Conservation (phyloP, 73 alveolate species). For the Stentor roeselii region DNA sequence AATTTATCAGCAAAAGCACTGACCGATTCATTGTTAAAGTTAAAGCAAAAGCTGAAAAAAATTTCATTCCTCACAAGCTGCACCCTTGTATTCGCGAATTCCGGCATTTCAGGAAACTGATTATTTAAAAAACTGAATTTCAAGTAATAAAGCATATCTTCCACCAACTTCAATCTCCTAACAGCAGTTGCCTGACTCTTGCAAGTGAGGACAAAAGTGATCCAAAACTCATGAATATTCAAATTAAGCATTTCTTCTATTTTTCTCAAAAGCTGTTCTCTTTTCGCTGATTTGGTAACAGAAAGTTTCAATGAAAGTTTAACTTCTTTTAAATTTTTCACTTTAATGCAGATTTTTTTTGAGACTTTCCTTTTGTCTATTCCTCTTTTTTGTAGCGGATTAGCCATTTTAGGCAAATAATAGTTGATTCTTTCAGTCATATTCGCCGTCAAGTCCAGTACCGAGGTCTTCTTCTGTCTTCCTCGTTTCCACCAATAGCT, state of each 20-base stretch:
- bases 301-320: neutral
- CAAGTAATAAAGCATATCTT: neutral
- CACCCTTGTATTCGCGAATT: neutral
- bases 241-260: neutral
- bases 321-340: neutral
- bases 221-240: neutral
- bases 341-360: neutral
- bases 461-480: neutral
- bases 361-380: neutral
- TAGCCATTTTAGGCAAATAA: neutral
- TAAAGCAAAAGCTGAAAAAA: neutral
- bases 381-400: neutral
- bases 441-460: neutral
- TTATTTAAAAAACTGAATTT: no score
- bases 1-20: neutral
- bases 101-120: neutral
- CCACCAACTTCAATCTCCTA: neutral
- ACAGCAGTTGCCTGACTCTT: neutral
- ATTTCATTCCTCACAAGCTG: neutral
- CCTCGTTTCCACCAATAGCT: conserved; percentile 29
- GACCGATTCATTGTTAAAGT: neutral
- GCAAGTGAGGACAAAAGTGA: neutral
- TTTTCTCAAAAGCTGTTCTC: neutral
- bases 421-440: neutral
- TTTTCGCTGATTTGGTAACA: neutral